Evolutionary conservation across 768 basidiomycete species (phyloP), one percentile per base, ranked within the genome.

Genomic region (Russula lepida): DNA sequence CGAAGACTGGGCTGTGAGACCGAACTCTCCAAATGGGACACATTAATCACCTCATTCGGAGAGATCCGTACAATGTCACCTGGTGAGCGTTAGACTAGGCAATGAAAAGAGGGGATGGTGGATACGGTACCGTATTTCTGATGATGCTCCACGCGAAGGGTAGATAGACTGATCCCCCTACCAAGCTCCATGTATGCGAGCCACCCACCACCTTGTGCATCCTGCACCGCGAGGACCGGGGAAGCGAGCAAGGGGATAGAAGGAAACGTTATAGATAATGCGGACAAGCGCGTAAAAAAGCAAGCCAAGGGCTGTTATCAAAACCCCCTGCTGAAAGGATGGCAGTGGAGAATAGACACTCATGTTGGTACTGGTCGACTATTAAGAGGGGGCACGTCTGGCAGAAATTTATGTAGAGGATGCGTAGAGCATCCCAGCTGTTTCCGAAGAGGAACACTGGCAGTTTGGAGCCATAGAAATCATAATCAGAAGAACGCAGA

Each of bases 1-100:
- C n/a, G 23, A 27, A 1, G 35, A 12, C 1, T 21, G 11, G 11
- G 19, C 7, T 9, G 17, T 33, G 12, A 46, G 23, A 13, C 23
- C 6, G 11, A 7, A 46, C 2, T 46, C 27, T 0, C 57, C 25
- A 27, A 35, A 47, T 15, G 11, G 30, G 12, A 23, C 30, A 5
- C 5, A 15, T 5, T 1, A 4, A 4, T 32, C 21, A 62, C 61
- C 52, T 62, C 61, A 2, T 62, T 59, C 4, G 61, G 61, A 23
- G 57, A 19, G 25, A 62, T 62, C 27, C 61, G 57, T 1, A 62
- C 47, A 21, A 62, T 46, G n/a, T 59, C 61, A 25, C 61, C 61
- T 62, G n/a, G 5, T 17, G 15, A 23, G 9, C 6, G n/a, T 62
- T 15, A 57, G 11, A 21, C 15, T 7, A 19, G 7, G 19, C 56